Conservation (phyloP, 23 red algal species). For the Porphyridium purpureum region DNA sequence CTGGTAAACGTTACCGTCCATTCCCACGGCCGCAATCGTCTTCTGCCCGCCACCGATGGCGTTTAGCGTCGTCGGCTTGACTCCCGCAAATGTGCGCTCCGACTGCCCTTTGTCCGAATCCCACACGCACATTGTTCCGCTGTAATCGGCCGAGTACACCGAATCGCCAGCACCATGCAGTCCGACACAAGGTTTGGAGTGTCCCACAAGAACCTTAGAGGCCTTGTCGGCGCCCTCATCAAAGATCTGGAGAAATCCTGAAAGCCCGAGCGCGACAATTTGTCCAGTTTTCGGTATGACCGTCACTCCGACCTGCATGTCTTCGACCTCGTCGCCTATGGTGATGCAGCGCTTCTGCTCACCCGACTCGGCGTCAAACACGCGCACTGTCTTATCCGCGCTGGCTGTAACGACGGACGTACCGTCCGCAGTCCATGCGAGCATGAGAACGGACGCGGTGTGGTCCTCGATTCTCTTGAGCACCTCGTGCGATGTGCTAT, state of each 20-base stretch:
- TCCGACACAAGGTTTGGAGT: conserved; percentile 59
- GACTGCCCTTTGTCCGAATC: conserved; percentile 19
- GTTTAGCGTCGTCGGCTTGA: conserved; percentile 31
- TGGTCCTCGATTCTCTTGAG: conserved; percentile 20
- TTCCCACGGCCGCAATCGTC: conserved; percentile 30
- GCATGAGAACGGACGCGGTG: conserved; percentile 28
- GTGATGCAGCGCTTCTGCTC: conserved; percentile 16
- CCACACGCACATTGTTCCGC: conserved; percentile 32
- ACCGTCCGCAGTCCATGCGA: conserved; percentile 33
- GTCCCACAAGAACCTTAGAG: conserved; percentile 18
- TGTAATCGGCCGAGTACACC: conserved; percentile 51
- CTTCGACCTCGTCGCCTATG: conserved; percentile 31
- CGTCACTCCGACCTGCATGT: conserved; percentile 61
- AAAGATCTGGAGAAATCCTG: conserved; percentile 18
- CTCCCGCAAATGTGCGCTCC: conserved; percentile 21
- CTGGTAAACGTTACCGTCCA: conserved; percentile 52
- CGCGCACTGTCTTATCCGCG: conserved; percentile 56
- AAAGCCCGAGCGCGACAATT: conserved; percentile 32
- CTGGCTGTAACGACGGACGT: conserved; percentile 20
- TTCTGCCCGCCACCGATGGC: conserved; percentile 26
- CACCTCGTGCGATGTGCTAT: conserved; percentile 8
- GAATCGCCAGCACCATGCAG: conserved; percentile 22
- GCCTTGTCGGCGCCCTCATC: conserved; percentile 4
- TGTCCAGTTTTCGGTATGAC: conserved; percentile 6
- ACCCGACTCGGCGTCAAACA: conserved; percentile 27